Conservation (phyloP, 2,329 filamentous ascomycete genomes). For the Penicillium sp. region DNA sequence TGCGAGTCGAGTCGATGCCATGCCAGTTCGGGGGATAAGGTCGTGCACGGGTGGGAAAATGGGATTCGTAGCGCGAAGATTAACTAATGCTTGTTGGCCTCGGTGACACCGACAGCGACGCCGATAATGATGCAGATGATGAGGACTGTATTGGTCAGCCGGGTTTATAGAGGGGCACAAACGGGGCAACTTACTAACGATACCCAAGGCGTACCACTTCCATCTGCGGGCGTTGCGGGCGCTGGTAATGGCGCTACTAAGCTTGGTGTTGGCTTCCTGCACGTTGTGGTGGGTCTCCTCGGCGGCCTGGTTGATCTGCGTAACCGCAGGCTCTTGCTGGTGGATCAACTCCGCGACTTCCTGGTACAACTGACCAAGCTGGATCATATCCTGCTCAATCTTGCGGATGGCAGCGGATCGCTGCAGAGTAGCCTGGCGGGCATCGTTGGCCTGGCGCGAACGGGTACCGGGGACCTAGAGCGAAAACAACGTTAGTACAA, state of each 20-base stretch:
- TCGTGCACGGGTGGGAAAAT: constrained; percentile 15
- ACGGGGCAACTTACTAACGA: constrained; percentile 56
- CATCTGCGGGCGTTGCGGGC: constrained; percentile 79
- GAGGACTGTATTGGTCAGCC: constrained; percentile 43
- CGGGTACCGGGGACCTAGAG: constrained; percentile 36
- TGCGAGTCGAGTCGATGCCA: background rate
- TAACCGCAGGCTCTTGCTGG: constrained; percentile 79
- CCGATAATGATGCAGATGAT: constrained; percentile 57
- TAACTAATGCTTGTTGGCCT: constrained; percentile 26
- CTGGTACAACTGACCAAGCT: constrained; percentile 84
- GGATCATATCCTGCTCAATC: constrained; percentile 87
- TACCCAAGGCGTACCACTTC: constrained; percentile 95
- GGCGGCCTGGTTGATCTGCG: constrained; percentile 80
- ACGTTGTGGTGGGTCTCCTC: constrained; percentile 85
- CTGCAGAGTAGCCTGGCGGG: constrained; percentile 73
- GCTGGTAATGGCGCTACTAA: constrained; percentile 77
- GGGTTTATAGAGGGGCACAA: constrained; percentile 6
- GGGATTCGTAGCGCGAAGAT: constrained; percentile 2
- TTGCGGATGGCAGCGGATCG: constrained; percentile 86
- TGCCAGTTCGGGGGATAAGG: constrained; percentile 17
- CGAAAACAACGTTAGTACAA: background rate
- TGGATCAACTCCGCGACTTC: constrained; percentile 84
- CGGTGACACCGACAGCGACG: constrained; percentile 50
- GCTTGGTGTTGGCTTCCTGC: constrained; percentile 79
- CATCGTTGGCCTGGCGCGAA: constrained; percentile 77